Evolutionary conservation across 345 rosid genomes (phyloP), one percentile per base, ranked within the genome.

Genomic region (Lenwebbia sp.): DNA sequence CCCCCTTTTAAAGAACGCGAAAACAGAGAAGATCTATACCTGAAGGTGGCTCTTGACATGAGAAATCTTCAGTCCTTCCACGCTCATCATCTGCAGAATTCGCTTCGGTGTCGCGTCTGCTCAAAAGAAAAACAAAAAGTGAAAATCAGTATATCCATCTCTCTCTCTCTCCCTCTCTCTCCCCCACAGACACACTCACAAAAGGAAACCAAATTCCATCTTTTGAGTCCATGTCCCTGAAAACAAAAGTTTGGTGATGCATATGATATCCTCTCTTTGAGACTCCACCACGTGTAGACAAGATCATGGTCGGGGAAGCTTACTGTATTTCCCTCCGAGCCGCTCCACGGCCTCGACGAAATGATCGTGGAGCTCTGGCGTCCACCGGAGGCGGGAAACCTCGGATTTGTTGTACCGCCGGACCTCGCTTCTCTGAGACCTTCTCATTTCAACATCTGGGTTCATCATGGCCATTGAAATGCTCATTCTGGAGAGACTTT

Each of bases 21-120:
- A 58, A 62, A 30, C 8, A n/a, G 41, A 83, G 33, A 74, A 9
- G 53, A 47, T 47, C 3, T 83, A 54, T 87, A 92, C 94, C 94
- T 92, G 93, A 51, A 92, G 92, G 89, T 92, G 94, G 87, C 94
- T 92, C 86, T 92, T 92, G 85, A 92, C 85, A 83, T 92, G 94
- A 86, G 89, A 90, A 86, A 92, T 91, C 62, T 58, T 85, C 84
- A 92, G 91, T 82, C 90, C 92, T 41, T 86, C 88, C 2, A 90
- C 89, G 57, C 85, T 82, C 93, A 92, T 92, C 88, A 74, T 82
- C 90, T 89, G 92, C 85, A 92, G 76, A 89, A 92, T 91, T 55
- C 87, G 85, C 91, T 90, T 92, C 1, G 94, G 94, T 8, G 94
- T 89, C 33, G 94, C 94, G 47, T 84, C 94, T 92, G 91, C 81